Evolutionary conservation across 495 filamentous ascomycete species (phyloP), one percentile per base, ranked within the genome.

Genomic region (Xylaria sp.): DNA sequence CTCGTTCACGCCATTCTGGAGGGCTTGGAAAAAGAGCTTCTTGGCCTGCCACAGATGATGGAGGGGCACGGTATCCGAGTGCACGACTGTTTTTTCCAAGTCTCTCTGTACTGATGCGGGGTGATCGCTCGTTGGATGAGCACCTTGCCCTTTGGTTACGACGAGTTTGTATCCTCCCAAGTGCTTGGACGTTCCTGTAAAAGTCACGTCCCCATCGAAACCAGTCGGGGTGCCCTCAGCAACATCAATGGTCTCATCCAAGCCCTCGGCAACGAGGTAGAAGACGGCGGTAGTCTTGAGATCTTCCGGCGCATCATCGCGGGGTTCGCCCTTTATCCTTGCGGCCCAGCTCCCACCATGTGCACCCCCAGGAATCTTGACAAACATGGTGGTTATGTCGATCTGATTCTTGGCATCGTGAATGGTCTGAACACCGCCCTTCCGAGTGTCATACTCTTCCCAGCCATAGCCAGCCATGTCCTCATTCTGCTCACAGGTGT

Each of bases 381-480:
- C 88, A 80, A 97, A 98, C 62, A 92, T 91, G 33, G 96, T 97
- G 37, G 91, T 94, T 71, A 99, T 86, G 81, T 98, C 95, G 67
- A 99, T 85, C 67, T 85, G 87, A 80, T 99, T 99, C 40, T 89
- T 91, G 21, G 88, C 90, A 76, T 99, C 96, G 75, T 94, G 92
- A 67, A 99, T 95, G 24, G 92, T 92, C 83, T 99, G 93, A 29
- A 90, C 84, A 59, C 96, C 96, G 73, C 96, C 96, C 53, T 85
- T 90, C 61, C 96, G 86, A 26, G 93, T 89, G 79, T 98, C 96
- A 81, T 97, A 99, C 75, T 96, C 88, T 73, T 98, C 95, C 96
- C 96, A 99, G 70, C 95, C 96, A 78, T 99, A 99, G 44, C 96
- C 94, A 52, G 90, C 90, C 92, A 99, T 97, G 69, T 91, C 92